phyloP scores from a whole-genome alignment of 2,329 filamentous ascomycete genomes.

The Chaetomium sp. region DNA sequence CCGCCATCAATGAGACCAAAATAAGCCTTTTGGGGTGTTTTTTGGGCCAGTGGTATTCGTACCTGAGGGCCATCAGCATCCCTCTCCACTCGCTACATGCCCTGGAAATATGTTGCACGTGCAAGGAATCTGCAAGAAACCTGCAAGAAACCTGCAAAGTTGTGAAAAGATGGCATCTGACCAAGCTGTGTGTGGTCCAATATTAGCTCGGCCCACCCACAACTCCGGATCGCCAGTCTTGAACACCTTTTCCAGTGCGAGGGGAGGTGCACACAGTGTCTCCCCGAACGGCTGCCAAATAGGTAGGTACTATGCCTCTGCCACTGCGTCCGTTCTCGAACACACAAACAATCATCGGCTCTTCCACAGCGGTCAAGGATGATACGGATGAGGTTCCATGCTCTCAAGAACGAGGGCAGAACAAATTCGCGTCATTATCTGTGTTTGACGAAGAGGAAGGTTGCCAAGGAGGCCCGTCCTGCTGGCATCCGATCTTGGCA shows the following conservation, averaged over 20 bases:
- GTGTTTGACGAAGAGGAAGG: neutral
- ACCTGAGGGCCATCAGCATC: neutral
- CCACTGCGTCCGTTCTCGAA: neutral
- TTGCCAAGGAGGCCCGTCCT: conserved; percentile 24
- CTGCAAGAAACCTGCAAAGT: neutral
- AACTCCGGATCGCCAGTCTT: neutral
- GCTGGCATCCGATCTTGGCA: conserved; percentile 28
- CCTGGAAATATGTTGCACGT: neutral
- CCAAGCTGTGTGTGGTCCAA: neutral
- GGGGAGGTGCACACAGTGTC: neutral
- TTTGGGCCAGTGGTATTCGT: neutral
- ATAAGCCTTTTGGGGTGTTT: neutral
- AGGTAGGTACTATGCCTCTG: neutral
- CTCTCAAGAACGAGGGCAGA: no score
- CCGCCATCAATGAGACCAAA: conserved; percentile 1
- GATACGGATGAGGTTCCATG: neutral
- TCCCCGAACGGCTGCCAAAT: neutral
- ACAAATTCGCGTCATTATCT: neutral
- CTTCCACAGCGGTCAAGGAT: neutral
- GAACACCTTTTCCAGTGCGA: neutral
- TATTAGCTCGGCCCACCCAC: neutral
- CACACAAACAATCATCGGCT: neutral
- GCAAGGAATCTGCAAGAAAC: neutral
- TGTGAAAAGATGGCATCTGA: neutral
- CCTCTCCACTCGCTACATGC: neutral